phyloP scores from a whole-genome alignment of 352 stramenopile genomes.

The Globisporangium yorkense region DNA sequence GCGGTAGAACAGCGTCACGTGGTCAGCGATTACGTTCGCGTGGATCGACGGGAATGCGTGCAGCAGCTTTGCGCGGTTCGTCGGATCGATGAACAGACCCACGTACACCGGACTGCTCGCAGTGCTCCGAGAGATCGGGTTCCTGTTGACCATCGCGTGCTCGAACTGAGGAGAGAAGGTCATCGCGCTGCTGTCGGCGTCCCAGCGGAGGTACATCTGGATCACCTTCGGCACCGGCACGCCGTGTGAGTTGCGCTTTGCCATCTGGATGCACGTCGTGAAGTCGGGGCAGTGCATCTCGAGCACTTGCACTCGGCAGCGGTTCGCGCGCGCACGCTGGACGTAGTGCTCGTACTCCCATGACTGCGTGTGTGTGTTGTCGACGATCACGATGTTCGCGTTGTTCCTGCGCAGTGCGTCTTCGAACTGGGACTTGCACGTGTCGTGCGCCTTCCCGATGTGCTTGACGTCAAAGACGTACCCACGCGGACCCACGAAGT shows the following conservation, averaged over 20 bases:
- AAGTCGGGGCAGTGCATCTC: slow-evolving; percentile 52
- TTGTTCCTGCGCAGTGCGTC: slow-evolving; percentile 18
- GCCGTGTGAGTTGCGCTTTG: slow-evolving; percentile 61
- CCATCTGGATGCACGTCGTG: slow-evolving; percentile 44
- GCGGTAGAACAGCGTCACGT: slow-evolving; percentile 63
- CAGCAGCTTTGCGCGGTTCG: slow-evolving; percentile 28
- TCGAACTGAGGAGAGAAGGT: slow-evolving; percentile 44
- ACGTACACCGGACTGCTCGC: slow-evolving; percentile 38
- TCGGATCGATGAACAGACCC: slow-evolving; percentile 43
- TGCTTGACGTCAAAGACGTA: slow-evolving; percentile 60
- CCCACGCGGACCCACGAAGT: slow-evolving; percentile 54
- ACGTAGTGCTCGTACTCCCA: slow-evolving; percentile 70
- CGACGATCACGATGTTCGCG: slow-evolving; percentile 44
- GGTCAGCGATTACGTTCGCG: slow-evolving; percentile 39
- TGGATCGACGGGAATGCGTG: slow-evolving; percentile 20
- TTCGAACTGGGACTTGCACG: slow-evolving; percentile 36
- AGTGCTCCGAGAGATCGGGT: slow-evolving; percentile 42
- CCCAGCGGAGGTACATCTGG: slow-evolving; percentile 66
- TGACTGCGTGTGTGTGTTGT: slow-evolving; percentile 66
- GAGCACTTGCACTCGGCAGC: slow-evolving; percentile 28
- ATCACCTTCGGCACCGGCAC: slow-evolving; percentile 55
- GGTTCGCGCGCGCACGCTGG: slow-evolving; percentile 19
- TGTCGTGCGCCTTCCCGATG: slow-evolving; percentile 39
- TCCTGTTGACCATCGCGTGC: slow-evolving; percentile 27
- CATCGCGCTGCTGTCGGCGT: slow-evolving; percentile 30